A percentile compares a stretch with the other conserved stretches of the same genome.
phyloP scores from a whole-genome alignment of 2,329 filamentous ascomycete genomes.

The Septoria linicola region DNA sequence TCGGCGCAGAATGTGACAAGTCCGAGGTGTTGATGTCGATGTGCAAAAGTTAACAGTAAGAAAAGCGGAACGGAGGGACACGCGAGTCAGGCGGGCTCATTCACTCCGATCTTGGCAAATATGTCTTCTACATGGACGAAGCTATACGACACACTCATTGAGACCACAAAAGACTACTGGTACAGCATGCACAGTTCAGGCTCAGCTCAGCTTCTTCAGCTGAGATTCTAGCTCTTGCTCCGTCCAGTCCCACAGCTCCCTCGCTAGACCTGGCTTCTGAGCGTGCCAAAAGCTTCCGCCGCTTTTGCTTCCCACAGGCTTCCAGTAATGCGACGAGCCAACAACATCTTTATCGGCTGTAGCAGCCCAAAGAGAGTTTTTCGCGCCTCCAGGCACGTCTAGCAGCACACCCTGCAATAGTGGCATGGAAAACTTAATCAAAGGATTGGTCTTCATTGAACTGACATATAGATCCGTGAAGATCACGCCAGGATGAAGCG shows the following conservation, averaged over 20 bases:
- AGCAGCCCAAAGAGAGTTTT: conserved; percentile 34
- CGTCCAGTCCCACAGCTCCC: conserved; percentile 44
- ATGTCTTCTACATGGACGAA: too few relatives aligned
- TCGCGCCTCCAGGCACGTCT: conserved; percentile 29
- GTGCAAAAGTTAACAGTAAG: neutral
- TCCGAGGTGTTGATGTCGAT: neutral
- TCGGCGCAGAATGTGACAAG: neutral
- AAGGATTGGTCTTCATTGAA: conserved; percentile 17
- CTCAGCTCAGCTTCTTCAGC: conserved; percentile 22
- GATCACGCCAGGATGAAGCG: conserved; percentile 64
- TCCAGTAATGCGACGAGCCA: conserved; percentile 26
- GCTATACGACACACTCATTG: too few relatives aligned
- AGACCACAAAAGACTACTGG: too few relatives aligned
- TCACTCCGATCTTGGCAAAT: neutral
- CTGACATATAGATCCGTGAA: conserved; percentile 54
- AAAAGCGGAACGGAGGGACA: conserved; percentile 2
- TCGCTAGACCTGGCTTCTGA: conserved; percentile 30
- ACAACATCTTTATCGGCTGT: conserved; percentile 28
- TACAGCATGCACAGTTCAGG: neutral
- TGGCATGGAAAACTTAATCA: conserved; percentile 14
- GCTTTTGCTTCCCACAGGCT: conserved; percentile 26
- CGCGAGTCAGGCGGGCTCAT: conserved; percentile 1
- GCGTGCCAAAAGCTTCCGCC: conserved; percentile 28
- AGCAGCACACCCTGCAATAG: conserved; percentile 18
- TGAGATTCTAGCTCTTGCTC: conserved; percentile 29